Evolutionary conservation across 2,329 filamentous ascomycete species (phyloP).

Genomic region (Pseudovirgaria hyperparasitica): DNA sequence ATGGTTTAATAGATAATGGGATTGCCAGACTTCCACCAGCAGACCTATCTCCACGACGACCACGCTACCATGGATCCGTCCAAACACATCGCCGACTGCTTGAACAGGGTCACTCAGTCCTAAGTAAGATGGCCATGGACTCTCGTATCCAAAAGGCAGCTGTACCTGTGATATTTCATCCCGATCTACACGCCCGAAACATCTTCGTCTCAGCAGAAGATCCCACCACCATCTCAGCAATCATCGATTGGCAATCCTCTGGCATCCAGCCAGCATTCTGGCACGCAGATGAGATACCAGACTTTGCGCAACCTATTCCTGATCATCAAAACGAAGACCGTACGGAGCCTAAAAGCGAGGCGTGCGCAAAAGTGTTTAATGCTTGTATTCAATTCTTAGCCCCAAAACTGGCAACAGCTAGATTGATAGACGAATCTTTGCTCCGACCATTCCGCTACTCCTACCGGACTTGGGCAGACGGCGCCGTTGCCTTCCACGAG

Average conservation of each 20-base stretch:
- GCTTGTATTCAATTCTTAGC: conserved; percentile 16
- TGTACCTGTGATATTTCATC: conserved; percentile 23
- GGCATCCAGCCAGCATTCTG: conserved; percentile 28
- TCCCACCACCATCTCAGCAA: conserved; percentile 22
- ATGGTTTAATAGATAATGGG: conserved; percentile 27
- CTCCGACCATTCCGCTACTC: conserved; percentile 28
- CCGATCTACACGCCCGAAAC: conserved; percentile 29
- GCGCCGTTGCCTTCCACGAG: conserved; percentile 25
- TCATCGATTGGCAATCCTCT: conserved; percentile 32
- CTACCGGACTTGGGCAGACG: conserved; percentile 29
- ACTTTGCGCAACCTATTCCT: conserved; percentile 22
- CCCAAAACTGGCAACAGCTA: conserved; percentile 17
- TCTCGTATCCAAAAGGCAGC: conserved; percentile 14
- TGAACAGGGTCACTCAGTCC: conserved; percentile 12
- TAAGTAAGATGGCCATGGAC: conserved; percentile 17
- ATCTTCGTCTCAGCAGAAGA: conserved; percentile 29
- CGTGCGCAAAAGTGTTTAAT: conserved; percentile 22
- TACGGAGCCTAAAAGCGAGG: conserved; percentile 12
- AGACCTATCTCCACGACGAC: conserved; percentile 8
- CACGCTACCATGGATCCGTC: conserved; percentile 23
- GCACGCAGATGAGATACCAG: conserved; percentile 25
- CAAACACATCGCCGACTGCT: conserved; percentile 22
- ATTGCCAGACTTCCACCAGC: conserved; percentile 21
- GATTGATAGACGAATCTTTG: conserved; percentile 22
- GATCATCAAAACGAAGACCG: conserved; percentile 9